A percentile compares a stretch with the other conserved stretches of the same genome.
These are phyloP conservation scores for Alnus rubra DNA, from an alignment of 306 rosid species.

Conservation along the genomic window DNA sequence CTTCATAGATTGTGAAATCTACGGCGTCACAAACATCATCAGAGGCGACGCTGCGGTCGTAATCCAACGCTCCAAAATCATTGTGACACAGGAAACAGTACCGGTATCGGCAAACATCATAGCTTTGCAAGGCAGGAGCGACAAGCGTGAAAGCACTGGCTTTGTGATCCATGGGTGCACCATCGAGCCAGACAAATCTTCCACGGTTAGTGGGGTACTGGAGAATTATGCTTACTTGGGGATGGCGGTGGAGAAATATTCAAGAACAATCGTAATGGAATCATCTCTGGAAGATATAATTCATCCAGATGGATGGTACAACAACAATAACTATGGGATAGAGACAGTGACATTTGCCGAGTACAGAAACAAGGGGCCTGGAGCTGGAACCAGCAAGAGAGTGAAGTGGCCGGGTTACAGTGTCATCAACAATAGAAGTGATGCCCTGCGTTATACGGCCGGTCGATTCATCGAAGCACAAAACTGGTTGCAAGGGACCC, in stretches of 20 bases:
- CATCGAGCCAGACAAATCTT: background rate
- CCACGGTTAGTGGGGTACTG: too few relatives aligned
- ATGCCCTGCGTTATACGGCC: slow-evolving; percentile 18
- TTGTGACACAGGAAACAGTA: background rate
- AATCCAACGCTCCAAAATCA: background rate
- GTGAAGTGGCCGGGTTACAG: slow-evolving; percentile 15
- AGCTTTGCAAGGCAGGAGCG: background rate
- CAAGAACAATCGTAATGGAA: slow-evolving; percentile 39
- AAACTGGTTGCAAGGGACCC: slow-evolving; percentile 20
- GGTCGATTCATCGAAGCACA: slow-evolving; percentile 29
- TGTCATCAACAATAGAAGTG: background rate
- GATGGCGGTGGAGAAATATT: background rate
- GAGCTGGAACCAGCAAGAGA: slow-evolving; percentile 17
- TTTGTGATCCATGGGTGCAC: background rate
- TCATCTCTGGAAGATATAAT: slow-evolving; percentile 19
- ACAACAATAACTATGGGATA: slow-evolving; percentile 20
- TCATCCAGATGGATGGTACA: slow-evolving; percentile 32
- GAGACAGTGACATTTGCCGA: slow-evolving; percentile 20
- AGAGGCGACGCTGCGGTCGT: background rate
- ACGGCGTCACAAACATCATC: slow-evolving; percentile 3
- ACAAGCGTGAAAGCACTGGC: background rate
- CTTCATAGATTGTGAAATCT: background rate
- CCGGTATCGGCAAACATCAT: background rate
- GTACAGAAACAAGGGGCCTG: slow-evolving; percentile 31
- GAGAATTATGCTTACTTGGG: background rate